Percentiles rank a stretch among this genome's conserved stretches.
Evolutionary conservation across 306 rosid genomes (phyloP).

Genomic region (Crotalaria pallida): DNA sequence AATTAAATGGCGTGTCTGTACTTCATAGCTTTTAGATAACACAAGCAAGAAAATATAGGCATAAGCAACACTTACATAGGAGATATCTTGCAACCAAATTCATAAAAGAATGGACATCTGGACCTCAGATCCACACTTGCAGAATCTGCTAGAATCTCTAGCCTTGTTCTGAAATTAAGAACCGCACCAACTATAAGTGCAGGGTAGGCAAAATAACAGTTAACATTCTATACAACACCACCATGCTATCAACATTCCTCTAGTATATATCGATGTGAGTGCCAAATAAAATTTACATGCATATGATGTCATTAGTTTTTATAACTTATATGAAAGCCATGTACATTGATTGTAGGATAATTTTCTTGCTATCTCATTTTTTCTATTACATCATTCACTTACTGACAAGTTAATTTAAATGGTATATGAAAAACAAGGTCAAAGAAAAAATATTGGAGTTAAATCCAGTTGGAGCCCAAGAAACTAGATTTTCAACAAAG

Average conservation of each 20-base stretch:
- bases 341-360: background rate
- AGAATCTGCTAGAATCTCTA: constrained; percentile 87
- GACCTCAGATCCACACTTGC: constrained; percentile 76
- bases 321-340: background rate
- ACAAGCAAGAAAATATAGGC: constrained; percentile 10
- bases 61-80: constrained; percentile 53
- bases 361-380: constrained; percentile 6
- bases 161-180: constrained; percentile 61
- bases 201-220: background rate
- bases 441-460: background rate
- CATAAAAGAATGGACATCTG: constrained; percentile 75
- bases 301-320: background rate
- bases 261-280: constrained; percentile 1
- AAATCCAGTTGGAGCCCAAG: background rate
- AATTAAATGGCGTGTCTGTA: no score
- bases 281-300: constrained; percentile 2
- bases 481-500: background rate
- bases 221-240: background rate
- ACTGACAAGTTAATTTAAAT: background rate
- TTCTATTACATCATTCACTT: constrained; percentile 10
- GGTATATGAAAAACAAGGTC: background rate
- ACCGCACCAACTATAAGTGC: constrained; percentile 15
- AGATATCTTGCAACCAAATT: constrained; percentile 95
- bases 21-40: background rate
- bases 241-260: background rate